Evolutionary conservation across 2,329 filamentous ascomycete genomes (phyloP).

Genomic region (Cladorrhinum sp.): DNA sequence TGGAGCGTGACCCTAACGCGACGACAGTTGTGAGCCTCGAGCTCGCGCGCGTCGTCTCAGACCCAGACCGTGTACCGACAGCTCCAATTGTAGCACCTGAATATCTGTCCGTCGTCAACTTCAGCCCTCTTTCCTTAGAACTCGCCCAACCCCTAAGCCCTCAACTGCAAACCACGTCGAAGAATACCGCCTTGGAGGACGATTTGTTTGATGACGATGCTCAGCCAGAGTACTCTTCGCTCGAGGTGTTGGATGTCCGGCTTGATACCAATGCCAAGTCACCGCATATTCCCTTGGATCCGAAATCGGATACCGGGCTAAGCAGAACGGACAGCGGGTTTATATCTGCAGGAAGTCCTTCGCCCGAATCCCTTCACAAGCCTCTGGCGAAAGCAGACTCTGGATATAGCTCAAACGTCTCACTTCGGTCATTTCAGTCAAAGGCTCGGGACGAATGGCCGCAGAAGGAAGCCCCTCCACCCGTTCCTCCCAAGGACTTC

Average conservation of each 20-base stretch:
- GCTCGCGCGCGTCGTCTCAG: conserved; percentile 8
- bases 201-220: conserved; percentile 44
- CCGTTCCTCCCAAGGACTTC: conserved; percentile 37
- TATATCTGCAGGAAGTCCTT: conserved; percentile 39
- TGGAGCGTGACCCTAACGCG: conserved; percentile 8
- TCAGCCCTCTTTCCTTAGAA: conserved; percentile 37
- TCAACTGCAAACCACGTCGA: conserved; percentile 44
- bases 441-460: conserved; percentile 26
- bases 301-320: conserved; percentile 28
- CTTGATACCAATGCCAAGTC: conserved; percentile 45
- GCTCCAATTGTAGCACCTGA: conserved; percentile 11
- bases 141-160: conserved; percentile 31
- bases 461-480: conserved; percentile 31
- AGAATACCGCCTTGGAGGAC: conserved; percentile 47
- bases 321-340: conserved; percentile 49
- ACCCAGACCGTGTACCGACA: conserved; percentile 5
- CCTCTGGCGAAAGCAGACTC: conserved; percentile 57
- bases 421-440: conserved; percentile 50
- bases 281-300: conserved; percentile 23
- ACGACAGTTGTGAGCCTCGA: conserved; percentile 13
- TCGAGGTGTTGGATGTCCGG: conserved; percentile 41
- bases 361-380: conserved; percentile 41
- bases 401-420: conserved; percentile 60
- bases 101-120: conserved; percentile 29
- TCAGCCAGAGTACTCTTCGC: conserved; percentile 32